phyloP scores from a whole-genome alignment of 2,329 filamentous ascomycete genomes.

The Pseudogymnoascus sp. region DNA sequence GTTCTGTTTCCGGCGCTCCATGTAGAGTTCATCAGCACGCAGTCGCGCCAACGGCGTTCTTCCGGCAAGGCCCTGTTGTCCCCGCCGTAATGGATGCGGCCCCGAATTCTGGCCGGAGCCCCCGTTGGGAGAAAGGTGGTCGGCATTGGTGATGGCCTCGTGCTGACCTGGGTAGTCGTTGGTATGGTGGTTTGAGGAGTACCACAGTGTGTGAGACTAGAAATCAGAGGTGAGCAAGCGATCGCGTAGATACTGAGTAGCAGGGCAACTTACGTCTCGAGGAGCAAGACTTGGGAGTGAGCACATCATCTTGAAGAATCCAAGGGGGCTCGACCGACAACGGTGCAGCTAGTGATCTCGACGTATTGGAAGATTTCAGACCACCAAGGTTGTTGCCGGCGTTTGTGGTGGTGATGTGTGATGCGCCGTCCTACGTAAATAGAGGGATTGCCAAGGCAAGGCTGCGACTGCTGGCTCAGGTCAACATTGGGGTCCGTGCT shows the following conservation, averaged over 20 bases:
- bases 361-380: background rate
- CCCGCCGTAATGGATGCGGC: conserved; percentile 28
- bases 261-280: conserved; percentile 38
- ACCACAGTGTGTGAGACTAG: conserved; percentile 68
- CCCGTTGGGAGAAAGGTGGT: conserved; percentile 21
- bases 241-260: background rate
- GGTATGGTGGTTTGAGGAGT: conserved; percentile 52
- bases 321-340: background rate
- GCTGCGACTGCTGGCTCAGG: background rate
- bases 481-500: background rate
- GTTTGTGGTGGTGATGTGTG: background rate
- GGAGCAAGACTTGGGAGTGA: conserved; percentile 60
- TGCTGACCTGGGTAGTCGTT: conserved; percentile 28
- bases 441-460: background rate
- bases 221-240: conserved; percentile 4
- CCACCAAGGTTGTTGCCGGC: background rate
- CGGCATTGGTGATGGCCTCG: conserved; percentile 25
- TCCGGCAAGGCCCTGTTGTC: conserved; percentile 41
- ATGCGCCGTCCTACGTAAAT: background rate
- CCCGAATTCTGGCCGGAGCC: conserved; percentile 17
- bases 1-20: conserved; percentile 69
- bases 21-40: conserved; percentile 65
- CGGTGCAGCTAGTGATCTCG: background rate
- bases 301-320: conserved; percentile 43
- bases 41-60: conserved; percentile 61